Conservation (phyloP, 306 rosid species). For the Lathyrus oleraceus region DNA sequence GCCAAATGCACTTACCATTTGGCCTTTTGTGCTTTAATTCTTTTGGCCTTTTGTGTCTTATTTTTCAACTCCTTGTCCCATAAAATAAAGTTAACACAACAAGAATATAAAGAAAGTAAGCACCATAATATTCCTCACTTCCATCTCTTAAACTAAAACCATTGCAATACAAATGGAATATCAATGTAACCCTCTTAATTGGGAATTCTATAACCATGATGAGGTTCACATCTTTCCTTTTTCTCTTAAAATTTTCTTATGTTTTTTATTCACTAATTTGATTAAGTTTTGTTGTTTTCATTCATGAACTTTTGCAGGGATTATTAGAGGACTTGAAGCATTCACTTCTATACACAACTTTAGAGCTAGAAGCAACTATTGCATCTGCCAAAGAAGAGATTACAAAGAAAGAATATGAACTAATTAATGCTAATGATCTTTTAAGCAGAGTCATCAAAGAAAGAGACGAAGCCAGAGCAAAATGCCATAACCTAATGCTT, state of each 20-base stretch:
- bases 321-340: conserved; percentile 56
- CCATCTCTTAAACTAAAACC: conserved; percentile 17
- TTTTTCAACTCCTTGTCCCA: conserved; percentile 49
- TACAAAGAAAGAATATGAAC: conserved; percentile 61
- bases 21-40: conserved; percentile 46
- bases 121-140: conserved; percentile 32
- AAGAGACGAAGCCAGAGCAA: conserved; percentile 65
- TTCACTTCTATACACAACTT: conserved; percentile 60
- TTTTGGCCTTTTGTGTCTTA: conserved; percentile 49
- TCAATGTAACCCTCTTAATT: conserved; percentile 56
- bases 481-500: conserved; percentile 57
- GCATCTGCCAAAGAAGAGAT: conserved; percentile 71
- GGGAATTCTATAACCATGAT: conserved; percentile 62
- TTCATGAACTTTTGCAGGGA: conserved; percentile 54
- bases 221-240: neutral
- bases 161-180: conserved; percentile 54
- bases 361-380: conserved; percentile 77
- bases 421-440: conserved; percentile 47
- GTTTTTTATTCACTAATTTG: neutral
- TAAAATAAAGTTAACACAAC: conserved; percentile 32
- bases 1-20: conserved; percentile 41
- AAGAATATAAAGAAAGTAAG: conserved; percentile 34
- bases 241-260: neutral
- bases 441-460: conserved; percentile 60
- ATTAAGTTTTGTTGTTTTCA: neutral